phyloP scores from a whole-genome alignment of 2,329 filamentous ascomycete species.

The Fusarium humuli region DNA sequence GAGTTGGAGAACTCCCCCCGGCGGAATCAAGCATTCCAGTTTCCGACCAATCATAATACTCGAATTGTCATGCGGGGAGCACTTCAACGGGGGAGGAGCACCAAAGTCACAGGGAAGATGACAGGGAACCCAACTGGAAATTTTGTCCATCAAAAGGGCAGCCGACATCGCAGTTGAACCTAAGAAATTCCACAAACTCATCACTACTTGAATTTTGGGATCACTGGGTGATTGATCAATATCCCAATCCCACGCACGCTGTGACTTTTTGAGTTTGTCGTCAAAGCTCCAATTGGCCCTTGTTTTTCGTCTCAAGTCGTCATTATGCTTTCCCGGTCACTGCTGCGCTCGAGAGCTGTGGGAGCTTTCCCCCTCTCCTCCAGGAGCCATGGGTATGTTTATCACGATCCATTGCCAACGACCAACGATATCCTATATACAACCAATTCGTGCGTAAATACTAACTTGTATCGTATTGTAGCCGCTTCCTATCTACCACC shows the following conservation, averaged over 20 bases:
- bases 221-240: constrained; percentile 12
- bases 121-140: constrained; percentile 48
- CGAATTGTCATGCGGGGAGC: constrained; percentile 48
- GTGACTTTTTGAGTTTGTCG: constrained; percentile 20
- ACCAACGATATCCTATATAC: background rate
- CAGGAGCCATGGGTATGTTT: constrained; percentile 46
- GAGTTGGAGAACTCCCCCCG: constrained; percentile 37
- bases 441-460: background rate
- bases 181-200: constrained; percentile 36
- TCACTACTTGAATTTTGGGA: constrained; percentile 13
- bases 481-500: constrained; percentile 64
- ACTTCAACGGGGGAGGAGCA: constrained; percentile 24
- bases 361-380: constrained; percentile 43
- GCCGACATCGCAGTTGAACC: constrained; percentile 48
- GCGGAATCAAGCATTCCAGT: background rate
- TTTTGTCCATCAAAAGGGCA: constrained; percentile 36
- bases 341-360: constrained; percentile 47
- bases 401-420: background rate
- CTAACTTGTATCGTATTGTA: constrained; percentile 42
- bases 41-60: constrained; percentile 37
- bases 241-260: constrained; percentile 14
- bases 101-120: constrained; percentile 52
- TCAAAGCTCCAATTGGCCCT: constrained; percentile 40
- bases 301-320: constrained; percentile 7
- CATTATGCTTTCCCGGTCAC: constrained; percentile 48